Evolutionary conservation across 1,284 basidiomycete species (phyloP), one percentile per base, ranked within the genome.

Genomic region (Boletus sp.): DNA sequence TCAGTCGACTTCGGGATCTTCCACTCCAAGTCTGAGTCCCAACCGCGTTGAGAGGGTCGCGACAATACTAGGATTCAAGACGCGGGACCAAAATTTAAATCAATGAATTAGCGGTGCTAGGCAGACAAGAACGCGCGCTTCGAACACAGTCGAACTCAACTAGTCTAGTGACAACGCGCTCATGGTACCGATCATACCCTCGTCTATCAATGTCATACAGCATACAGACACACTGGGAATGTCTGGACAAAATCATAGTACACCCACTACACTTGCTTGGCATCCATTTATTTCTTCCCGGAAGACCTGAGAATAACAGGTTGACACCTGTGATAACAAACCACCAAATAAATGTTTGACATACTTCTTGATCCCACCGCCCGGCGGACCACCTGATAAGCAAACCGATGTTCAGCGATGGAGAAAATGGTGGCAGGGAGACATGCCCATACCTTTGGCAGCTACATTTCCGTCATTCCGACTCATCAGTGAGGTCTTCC

Each of bases 281-380:
- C 19, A 52, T 28, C 52, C 38, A 9, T 40, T 58, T 81, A 89
- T 75, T 90, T 89, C 85, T 90, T 90, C 55, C 86, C 86, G 43
- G 88, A 89, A 55, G 88, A 90, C 76, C 89, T 90, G 67, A 44
- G 55, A 65, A 58, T 61, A 51, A 57, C 62, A 52, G 43, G 59
- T 61, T 62, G 43, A 57, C 55, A 52, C 38, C 31, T 33, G 60
- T 62, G 43, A 59, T 50, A 48, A 52, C 55, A 25, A 55, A 33
- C 61, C 58, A 40, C 48, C 27, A 10, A 49, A 56, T 48, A 58
- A 19, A 46, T 37, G 47, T 44, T 56, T 40, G 35, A 80, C 85
- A 65, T 73, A 91, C 91, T 93, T 91, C 83, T 93, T 93, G 80
- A 93, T 90, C 40, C 91, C 91, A 51, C 83, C 83, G 38, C 90